Conservation (phyloP, 345 rosid genomes). For the Ailanthus altissimus region DNA sequence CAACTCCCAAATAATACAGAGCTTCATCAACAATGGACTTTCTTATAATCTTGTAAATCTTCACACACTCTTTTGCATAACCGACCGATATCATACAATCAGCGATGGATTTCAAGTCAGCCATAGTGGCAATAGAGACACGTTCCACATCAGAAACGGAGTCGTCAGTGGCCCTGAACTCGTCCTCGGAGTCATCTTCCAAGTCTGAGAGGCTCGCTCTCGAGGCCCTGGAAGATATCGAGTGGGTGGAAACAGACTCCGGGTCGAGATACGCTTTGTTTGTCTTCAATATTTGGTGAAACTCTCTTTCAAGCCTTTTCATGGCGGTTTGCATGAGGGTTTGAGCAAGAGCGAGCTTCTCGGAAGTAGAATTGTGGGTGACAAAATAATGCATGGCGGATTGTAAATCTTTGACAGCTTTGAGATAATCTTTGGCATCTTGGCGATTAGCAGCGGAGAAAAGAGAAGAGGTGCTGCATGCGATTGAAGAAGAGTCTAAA, state of each 20-base stretch:
- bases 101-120: constrained; percentile 60
- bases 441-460: constrained; percentile 47
- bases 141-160: constrained; percentile 33
- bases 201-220: constrained; percentile 28
- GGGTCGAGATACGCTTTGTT: constrained; percentile 51
- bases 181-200: constrained; percentile 32
- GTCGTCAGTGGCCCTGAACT: constrained; percentile 19
- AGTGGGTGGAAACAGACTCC: constrained; percentile 50
- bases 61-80: constrained; percentile 61
- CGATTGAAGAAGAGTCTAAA: background rate
- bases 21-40: constrained; percentile 60
- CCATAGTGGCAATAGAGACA: constrained; percentile 34
- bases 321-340: constrained; percentile 58
- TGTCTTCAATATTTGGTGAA: constrained; percentile 56
- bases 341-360: constrained; percentile 58
- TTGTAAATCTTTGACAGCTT: constrained; percentile 48
- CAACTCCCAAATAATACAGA: constrained; percentile 50
- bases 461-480: constrained; percentile 34
- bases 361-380: constrained; percentile 37
- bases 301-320: constrained; percentile 71
- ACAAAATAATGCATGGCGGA: constrained; percentile 58
- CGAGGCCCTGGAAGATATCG: constrained; percentile 31
- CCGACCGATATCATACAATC: constrained; percentile 72
- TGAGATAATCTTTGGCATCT: constrained; percentile 57
- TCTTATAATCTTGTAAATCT: constrained; percentile 49